phyloP scores from a whole-genome alignment of 352 stramenopile genomes.

The Phytophthora citricola region DNA sequence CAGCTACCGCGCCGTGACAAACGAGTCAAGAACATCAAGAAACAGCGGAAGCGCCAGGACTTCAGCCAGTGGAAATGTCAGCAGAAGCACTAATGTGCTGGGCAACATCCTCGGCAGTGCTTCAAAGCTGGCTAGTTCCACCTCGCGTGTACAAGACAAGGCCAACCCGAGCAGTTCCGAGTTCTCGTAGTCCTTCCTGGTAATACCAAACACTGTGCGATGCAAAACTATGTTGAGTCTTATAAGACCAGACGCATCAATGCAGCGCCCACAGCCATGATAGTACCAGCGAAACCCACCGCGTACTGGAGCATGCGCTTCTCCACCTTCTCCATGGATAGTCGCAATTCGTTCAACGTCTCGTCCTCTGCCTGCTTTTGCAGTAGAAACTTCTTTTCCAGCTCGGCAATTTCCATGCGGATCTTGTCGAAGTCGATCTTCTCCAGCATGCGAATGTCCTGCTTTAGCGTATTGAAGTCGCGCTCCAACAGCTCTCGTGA shows the following conservation, averaged over 20 bases:
- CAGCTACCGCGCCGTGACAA: slow-evolving; percentile 26
- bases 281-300: slow-evolving; percentile 87
- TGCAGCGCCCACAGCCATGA: slow-evolving; percentile 85
- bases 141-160: slow-evolving; percentile 69
- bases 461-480: slow-evolving; percentile 91
- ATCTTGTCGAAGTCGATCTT: slow-evolving; percentile 93
- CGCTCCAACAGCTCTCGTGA: slow-evolving; percentile 88
- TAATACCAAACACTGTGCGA: slow-evolving; percentile 2
- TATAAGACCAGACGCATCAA: slow-evolving; percentile 81
- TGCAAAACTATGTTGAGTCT: slow-evolving; percentile 2
- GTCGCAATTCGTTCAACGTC: slow-evolving; percentile 83
- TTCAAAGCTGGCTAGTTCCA: slow-evolving; percentile 68
- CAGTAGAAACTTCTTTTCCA: slow-evolving; percentile 91
- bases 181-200: slow-evolving; percentile 37
- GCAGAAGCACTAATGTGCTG: slow-evolving; percentile 48
- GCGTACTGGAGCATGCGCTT: slow-evolving; percentile 91
- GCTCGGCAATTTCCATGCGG: slow-evolving; percentile 85
- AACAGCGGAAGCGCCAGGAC: slow-evolving; percentile 14
- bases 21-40: slow-evolving; percentile 17
- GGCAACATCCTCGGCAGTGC: slow-evolving; percentile 73
- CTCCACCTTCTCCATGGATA: slow-evolving; percentile 91
- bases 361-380: slow-evolving; percentile 91
- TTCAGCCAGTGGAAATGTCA: slow-evolving; percentile 16
- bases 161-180: slow-evolving; percentile 45
- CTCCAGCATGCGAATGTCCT: slow-evolving; percentile 91